Evolutionary conservation across 2,329 filamentous ascomycete genomes (phyloP), one percentile per base, ranked within the genome.

Genomic region (Ascochyta rabiei): DNA sequence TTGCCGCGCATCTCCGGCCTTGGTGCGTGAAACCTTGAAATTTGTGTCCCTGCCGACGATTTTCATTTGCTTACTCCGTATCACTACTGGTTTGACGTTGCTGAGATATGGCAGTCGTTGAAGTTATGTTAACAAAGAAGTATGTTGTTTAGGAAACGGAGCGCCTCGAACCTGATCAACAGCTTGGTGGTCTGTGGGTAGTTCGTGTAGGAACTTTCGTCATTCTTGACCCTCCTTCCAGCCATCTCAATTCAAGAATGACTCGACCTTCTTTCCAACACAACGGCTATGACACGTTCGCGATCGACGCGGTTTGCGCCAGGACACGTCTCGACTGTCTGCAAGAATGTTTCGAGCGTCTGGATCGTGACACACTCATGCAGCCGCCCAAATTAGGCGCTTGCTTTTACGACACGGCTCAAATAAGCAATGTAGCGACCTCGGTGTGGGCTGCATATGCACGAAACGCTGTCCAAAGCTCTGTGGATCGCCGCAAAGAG

Each of bases 381-480:
- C 33, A 41, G 30, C 19, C 24, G 44, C 44, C 39, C 33, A 26
- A 43, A 43, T 21, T 24, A 44, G 44, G 24, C 50, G 39, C 31
- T 34, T 26, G 12, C 30, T 13, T 42, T 12, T 24, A n/a, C 44
- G 30, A 16, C 40, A 18, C 23, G 23, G 51, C 45, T 40, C 40
- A 45, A 54, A 54, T 21, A 30, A 54, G 51, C 41, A 45, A 49
- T 49, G 12, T 31, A 39, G 39, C 45, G 28, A 23, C 10, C 37
- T 48, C 23, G 40, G 45, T 28, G 51, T n/a, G 28, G 21, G 34
- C 31, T 49, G 45, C 51, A 49, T 54, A 54, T 54, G 51, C 51
- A 45, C 28, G 30, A 45, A 24, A 28, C 24, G 46, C 45, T 54
- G 51, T 49, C 24, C 41, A 37, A 7, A 21, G 24, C 13, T 49